These are phyloP conservation scores for Diaporthe longicolla DNA, from an alignment of 2,329 filamentous ascomycete species.

Conservation along the genomic window DNA sequence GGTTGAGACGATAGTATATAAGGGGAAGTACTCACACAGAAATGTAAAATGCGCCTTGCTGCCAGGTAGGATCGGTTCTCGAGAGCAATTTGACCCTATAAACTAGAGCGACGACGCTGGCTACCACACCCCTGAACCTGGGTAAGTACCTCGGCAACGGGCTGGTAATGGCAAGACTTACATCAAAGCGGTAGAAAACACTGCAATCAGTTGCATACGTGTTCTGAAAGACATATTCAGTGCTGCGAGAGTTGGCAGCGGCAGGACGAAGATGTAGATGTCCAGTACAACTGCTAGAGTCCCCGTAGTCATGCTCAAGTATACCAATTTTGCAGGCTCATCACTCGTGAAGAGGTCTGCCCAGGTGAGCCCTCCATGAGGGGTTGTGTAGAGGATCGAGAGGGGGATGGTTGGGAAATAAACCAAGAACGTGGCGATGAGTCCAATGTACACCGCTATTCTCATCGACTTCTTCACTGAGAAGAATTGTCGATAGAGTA, in stretches of 20 bases:
- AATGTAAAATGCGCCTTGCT: background rate
- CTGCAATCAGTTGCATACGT: background rate
- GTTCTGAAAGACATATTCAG: background rate
- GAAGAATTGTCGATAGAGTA: slow-evolving; percentile 10
- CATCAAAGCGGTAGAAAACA: slow-evolving; percentile 4
- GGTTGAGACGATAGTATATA: too few relatives aligned
- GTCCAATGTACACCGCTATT: background rate
- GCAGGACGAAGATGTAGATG: slow-evolving; percentile 25
- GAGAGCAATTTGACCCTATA: background rate
- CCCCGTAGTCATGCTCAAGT: background rate
- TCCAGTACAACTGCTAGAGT: background rate
- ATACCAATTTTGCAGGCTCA: background rate
- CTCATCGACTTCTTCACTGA: slow-evolving; percentile 1
- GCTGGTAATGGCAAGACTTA: background rate
- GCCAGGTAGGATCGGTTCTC: background rate
- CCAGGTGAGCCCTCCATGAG: background rate
- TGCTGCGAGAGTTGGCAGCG: background rate
- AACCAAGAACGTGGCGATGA: background rate
- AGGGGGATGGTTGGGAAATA: background rate
- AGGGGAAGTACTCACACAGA: background rate
- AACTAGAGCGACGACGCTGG: slow-evolving; percentile 19
- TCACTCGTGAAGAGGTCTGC: background rate
- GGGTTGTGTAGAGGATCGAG: background rate
- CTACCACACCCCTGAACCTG: background rate
- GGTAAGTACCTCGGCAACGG: background rate